Evolutionary conservation across 306 rosid species (phyloP), one percentile per base, ranked within the genome.

Genomic region (Herpetospermum pedunculosum): DNA sequence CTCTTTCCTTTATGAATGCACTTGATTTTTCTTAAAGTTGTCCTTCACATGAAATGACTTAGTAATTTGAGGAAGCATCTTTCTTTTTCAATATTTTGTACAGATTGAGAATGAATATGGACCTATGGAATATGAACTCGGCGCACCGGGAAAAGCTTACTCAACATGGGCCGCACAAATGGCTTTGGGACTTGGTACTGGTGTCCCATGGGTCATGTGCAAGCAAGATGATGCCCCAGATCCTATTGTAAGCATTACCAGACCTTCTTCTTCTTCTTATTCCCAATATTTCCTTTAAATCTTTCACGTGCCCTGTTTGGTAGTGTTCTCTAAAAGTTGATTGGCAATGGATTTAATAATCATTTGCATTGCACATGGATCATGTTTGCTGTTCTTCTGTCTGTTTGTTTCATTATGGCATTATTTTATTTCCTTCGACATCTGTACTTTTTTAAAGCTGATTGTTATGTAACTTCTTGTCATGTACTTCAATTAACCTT

Each of bases 181-280:
- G 99, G 99, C 99, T 59, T 62, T 87, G 44, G 96, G 89, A 75
- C 97, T 91, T 1, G 79, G 84, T n/a, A 94, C 99, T 0, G 99
- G 96, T 44, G 99, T 94, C 77, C 99, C 99, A 8, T 94, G 99
- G 99, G 87, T 94, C 75, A 94, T 94, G 99, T 94, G 99, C 88
- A 94, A 94, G 83, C 99, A 94, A 84, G 99, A 94, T 76, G 99
- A 94, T 81, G 99, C 99, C 76, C 99, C 99, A 81, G 99, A 94
- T 81, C 99, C 99, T 76, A 16, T 94, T 77, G 99, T 91, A 82
- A 89, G 97, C 75, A 58, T 52, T 63, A 23, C 72, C 64, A 8
- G 43, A 78, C 75, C 21, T 80, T 73, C 49, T 25, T 67, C 2
- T 30, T 50, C 38, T 74, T 53, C 76, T 67, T 76, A 37, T 48